Evolutionary conservation across 176 grass and related monocot species (phyloP).

Genomic region (Lolium perenne): DNA sequence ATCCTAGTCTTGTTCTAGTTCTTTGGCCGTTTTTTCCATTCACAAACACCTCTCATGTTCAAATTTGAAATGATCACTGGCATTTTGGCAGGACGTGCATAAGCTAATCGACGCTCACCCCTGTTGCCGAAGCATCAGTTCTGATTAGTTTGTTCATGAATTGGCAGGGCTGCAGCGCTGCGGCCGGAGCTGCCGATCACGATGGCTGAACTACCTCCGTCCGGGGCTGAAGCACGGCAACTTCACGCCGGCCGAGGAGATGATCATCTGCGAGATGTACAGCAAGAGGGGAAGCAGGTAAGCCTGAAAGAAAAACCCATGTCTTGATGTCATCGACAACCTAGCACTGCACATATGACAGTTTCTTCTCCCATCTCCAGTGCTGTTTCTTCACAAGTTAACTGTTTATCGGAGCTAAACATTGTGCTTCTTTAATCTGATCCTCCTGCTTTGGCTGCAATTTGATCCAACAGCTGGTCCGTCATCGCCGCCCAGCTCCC

Average conservation of each 20-base stretch:
- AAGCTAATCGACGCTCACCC: neutral
- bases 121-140: neutral
- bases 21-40: neutral
- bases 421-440: conserved; percentile 18
- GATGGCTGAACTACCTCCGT: conserved; percentile 70
- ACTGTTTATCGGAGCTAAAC: no score
- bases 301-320: neutral
- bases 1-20: neutral
- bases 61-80: neutral
- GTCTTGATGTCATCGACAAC: neutral
- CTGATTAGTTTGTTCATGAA: conserved; percentile 1
- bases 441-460: neutral
- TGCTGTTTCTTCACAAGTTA: no score
- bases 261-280: conserved; percentile 54
- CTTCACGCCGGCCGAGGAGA: conserved; percentile 53
- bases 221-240: conserved; percentile 56
- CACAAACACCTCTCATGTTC: neutral
- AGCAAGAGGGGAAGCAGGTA: conserved; percentile 57
- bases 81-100: neutral
- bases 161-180: conserved; percentile 50
- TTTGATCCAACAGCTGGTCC: conserved; percentile 52
- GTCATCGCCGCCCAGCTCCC: conserved; percentile 54
- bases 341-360: neutral
- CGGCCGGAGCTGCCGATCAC: conserved; percentile 56
- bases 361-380: neutral